Percentiles rank a stretch among this genome's conserved stretches.
These are phyloP conservation scores for Pachyrhizus erosus DNA, from an alignment of 306 rosid genomes.

Conservation along the genomic window DNA sequence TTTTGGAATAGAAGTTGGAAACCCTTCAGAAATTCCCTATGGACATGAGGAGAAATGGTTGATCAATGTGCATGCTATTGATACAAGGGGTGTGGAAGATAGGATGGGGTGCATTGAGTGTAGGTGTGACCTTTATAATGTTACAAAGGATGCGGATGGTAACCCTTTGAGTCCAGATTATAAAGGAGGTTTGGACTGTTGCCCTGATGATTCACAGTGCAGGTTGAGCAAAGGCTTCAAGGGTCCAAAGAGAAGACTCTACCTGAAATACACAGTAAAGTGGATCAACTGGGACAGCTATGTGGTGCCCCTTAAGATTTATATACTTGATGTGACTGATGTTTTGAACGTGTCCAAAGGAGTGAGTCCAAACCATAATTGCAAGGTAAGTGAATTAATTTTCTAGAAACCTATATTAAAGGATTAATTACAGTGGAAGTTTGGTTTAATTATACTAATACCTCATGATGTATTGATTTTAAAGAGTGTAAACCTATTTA, in stretches of 20 bases:
- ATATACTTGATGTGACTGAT: constrained; percentile 73
- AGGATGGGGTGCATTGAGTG: constrained; percentile 72
- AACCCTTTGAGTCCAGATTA: constrained; percentile 57
- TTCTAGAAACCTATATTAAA: not conserved
- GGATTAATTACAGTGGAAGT: not conserved
- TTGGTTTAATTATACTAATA: not conserved
- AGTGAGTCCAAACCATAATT: constrained; percentile 44
- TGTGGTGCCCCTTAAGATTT: constrained; percentile 64
- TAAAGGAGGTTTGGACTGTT: constrained; percentile 70
- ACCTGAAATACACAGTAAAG: constrained; percentile 64
- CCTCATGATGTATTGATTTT: not conserved
- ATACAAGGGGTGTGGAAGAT: constrained; percentile 72
- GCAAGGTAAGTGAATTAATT: constrained; percentile 52
- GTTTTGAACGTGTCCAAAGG: constrained; percentile 43
- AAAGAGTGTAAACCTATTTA: not conserved
- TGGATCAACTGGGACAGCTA: constrained; percentile 72
- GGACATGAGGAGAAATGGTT: constrained; percentile 75
- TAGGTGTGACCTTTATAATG: constrained; percentile 67
- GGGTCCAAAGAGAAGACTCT: constrained; percentile 56
- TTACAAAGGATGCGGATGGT: constrained; percentile 51
- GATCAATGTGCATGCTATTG: constrained; percentile 75
- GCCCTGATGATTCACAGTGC: constrained; percentile 64
- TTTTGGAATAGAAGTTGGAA: constrained; percentile 70
- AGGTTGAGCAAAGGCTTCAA: constrained; percentile 53
- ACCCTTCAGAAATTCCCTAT: constrained; percentile 56